phyloP scores from a whole-genome alignment of 768 basidiomycete species.

The Phaeotremella skinneri region DNA sequence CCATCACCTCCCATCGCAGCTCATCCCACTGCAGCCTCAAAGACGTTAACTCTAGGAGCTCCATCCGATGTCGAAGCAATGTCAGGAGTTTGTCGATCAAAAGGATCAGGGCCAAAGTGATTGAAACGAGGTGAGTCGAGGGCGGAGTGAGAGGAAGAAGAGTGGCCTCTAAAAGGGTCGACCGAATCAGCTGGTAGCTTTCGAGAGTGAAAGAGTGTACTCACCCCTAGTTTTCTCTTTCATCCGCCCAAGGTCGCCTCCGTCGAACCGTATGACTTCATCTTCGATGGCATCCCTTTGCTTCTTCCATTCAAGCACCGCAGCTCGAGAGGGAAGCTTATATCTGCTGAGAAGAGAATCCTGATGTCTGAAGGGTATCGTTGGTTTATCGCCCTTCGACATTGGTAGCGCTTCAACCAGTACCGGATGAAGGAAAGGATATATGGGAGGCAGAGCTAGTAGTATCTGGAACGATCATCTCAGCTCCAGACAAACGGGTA shows the following conservation, averaged over 20 bases:
- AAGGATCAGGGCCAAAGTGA: conserved; percentile 38
- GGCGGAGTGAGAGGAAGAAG: conserved; percentile 38
- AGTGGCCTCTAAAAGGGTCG: conserved; percentile 25
- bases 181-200: conserved; percentile 5
- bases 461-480: conserved; percentile 13
- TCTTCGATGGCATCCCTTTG: conserved; percentile 38
- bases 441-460: conserved; percentile 27
- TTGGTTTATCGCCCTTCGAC: neutral
- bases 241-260: conserved; percentile 42
- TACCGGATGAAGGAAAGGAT: conserved; percentile 35
- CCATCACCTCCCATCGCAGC: conserved; percentile 24
- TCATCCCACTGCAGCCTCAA: conserved; percentile 36
- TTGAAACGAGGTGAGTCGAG: conserved; percentile 40
- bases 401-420: neutral
- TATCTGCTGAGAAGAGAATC: conserved; percentile 4
- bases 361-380: neutral
- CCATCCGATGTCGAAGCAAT: conserved; percentile 22
- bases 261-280: conserved; percentile 41
- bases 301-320: conserved; percentile 26
- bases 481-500: neutral
- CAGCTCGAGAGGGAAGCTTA: conserved; percentile 11
- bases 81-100: conserved; percentile 28
- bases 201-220: neutral
- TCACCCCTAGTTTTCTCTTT: conserved; percentile 43
- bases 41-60: conserved; percentile 22